Conservation (phyloP, 768 basidiomycete genomes). For the Leccinellum albellum region DNA sequence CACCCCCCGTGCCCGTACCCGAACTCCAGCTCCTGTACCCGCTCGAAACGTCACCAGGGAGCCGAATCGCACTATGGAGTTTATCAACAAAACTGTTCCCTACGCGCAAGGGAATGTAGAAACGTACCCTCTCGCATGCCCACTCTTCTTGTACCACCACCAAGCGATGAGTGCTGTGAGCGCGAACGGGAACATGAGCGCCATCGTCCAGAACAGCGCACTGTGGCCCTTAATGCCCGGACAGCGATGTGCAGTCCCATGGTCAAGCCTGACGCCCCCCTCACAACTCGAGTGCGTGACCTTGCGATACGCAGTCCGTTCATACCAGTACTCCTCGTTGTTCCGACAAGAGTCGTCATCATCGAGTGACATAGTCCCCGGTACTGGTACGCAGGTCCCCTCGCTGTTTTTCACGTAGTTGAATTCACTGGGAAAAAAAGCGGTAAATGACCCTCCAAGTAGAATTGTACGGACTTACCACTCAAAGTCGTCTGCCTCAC, state of each 20-base stretch:
- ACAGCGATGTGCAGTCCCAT: constrained; percentile 69
- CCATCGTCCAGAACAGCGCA: constrained; percentile 78
- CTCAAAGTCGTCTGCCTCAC: constrained; percentile 80
- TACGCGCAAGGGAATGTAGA: neutral
- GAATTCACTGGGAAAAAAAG: constrained; percentile 66
- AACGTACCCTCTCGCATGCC: constrained; percentile 70
- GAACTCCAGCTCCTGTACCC: constrained; percentile 18
- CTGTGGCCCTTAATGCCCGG: constrained; percentile 76
- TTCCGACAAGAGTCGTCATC: constrained; percentile 59
- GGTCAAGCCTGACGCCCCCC: constrained; percentile 76
- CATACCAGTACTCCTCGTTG: constrained; percentile 85
- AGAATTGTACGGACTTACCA: constrained; percentile 53
- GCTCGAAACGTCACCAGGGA: constrained; percentile 49
- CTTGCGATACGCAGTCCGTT: constrained; percentile 86
- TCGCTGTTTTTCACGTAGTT: constrained; percentile 70
- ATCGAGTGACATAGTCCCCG: constrained; percentile 61
- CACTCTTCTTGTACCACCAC: constrained; percentile 78
- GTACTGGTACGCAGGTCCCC: constrained; percentile 74
- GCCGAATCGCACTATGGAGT: constrained; percentile 61
- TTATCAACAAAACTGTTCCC: constrained; percentile 2
- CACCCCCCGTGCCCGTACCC: constrained; percentile 28
- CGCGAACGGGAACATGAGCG: constrained; percentile 71
- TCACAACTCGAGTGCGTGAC: constrained; percentile 87
- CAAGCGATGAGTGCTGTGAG: constrained; percentile 73
- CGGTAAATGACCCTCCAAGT: neutral